Evolutionary conservation across 1,284 basidiomycete genomes (phyloP).

Genomic region (Apiotrichum akiyoshidainum): DNA sequence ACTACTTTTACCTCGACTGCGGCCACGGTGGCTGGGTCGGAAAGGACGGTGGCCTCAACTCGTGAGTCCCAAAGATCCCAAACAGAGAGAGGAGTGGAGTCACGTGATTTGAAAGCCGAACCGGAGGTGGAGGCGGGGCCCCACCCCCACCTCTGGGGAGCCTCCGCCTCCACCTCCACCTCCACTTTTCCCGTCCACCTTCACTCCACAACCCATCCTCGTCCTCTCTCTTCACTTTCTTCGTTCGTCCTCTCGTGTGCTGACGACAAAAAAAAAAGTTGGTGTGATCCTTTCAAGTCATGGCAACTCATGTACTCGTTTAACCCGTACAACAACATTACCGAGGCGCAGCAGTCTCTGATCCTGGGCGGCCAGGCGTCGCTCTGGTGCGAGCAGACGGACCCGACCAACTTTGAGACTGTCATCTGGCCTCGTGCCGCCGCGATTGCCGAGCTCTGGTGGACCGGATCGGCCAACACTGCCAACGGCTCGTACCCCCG

Average conservation of each 20-base stretch:
- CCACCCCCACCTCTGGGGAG: no score
- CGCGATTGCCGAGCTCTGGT: slow-evolving; percentile 75
- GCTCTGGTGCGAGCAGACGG: slow-evolving; percentile 75
- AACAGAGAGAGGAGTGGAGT: no score
- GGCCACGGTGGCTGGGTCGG: slow-evolving; percentile 77
- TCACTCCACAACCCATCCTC: no score
- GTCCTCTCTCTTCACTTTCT: no score
- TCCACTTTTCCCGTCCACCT: no score
- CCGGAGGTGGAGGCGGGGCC: no score
- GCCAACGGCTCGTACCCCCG: slow-evolving; percentile 1
- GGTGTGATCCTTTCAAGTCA: no score
- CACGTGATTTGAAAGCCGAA: no score
- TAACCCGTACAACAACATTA: slow-evolving; percentile 64
- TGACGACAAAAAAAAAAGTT: no score
- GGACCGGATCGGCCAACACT: slow-evolving; percentile 59
- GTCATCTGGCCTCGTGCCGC: slow-evolving; percentile 77
- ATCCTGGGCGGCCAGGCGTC: slow-evolving; percentile 66
- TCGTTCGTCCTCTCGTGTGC: no score
- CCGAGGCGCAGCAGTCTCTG: slow-evolving; percentile 54
- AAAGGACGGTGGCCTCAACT: slow-evolving; percentile 44
- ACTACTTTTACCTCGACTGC: slow-evolving; percentile 79
- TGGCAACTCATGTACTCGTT: slow-evolving; percentile 67
- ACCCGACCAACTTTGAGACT: slow-evolving; percentile 65
- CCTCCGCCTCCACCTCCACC: no score
- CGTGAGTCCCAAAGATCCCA: no score